Conservation (phyloP, 345 rosid species). For the Salix koriyanagi region DNA sequence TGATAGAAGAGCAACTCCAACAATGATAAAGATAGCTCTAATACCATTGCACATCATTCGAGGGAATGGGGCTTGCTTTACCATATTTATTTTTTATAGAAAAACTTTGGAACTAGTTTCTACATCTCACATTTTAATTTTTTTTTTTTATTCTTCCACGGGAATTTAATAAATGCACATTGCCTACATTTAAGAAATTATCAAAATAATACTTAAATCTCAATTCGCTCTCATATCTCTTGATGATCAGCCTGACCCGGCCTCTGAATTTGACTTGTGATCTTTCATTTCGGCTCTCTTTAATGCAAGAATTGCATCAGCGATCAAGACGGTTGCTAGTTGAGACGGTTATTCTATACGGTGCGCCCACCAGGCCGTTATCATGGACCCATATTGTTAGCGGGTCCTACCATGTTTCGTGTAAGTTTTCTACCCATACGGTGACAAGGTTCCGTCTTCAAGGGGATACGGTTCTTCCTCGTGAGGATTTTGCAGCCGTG, state of each 20-base stretch:
- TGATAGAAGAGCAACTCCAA: too few relatives aligned
- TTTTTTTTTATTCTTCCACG: too few relatives aligned
- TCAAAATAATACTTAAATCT: background rate
- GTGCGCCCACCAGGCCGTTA: background rate
- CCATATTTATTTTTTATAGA: too few relatives aligned
- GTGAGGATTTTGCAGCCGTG: background rate
- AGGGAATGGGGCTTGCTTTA: too few relatives aligned
- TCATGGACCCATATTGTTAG: background rate
- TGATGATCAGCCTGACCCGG: background rate
- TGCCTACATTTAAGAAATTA: too few relatives aligned
- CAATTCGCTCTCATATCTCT: background rate
- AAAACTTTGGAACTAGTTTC: too few relatives aligned
- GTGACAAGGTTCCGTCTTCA: constrained; percentile 13
- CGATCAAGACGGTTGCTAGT: background rate
- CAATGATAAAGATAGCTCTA: too few relatives aligned
- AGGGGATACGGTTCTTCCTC: constrained; percentile 4
- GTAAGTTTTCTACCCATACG: background rate
- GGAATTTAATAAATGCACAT: too few relatives aligned
- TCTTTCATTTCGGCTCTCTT: too few relatives aligned
- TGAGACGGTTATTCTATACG: background rate
- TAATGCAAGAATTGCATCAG: too few relatives aligned
- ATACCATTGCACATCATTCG: too few relatives aligned
- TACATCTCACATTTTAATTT: too few relatives aligned
- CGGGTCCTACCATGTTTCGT: background rate
- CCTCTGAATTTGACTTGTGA: background rate